phyloP scores from a whole-genome alignment of 108 stramenopile species.

The Fragilariopsis cylindrus region DNA sequence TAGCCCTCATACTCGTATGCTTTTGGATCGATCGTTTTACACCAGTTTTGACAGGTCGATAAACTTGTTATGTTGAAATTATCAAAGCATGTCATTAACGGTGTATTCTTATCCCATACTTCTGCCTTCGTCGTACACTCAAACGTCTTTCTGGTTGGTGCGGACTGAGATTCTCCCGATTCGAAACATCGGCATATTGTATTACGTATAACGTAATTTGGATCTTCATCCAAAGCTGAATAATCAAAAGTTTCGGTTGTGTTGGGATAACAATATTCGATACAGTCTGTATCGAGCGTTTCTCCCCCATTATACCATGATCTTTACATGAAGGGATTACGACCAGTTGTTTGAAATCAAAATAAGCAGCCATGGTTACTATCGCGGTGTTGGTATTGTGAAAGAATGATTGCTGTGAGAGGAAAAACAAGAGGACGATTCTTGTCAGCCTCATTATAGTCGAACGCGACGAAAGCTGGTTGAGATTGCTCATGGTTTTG shows the following conservation, averaged over 20 bases:
- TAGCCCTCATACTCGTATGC: conserved; percentile 13
- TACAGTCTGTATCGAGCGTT: conserved; percentile 10
- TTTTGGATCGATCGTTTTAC: conserved; percentile 24
- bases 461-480: not conserved
- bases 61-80: conserved; percentile 19
- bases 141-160: conserved; percentile 7
- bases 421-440: not conserved
- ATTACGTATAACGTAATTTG: conserved; percentile 19
- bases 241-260: conserved; percentile 22
- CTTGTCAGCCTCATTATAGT: not conserved
- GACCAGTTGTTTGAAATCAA: not conserved
- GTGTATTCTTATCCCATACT: conserved; percentile 26
- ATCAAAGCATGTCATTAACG: conserved; percentile 10
- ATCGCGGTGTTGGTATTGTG: not conserved
- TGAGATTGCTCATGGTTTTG: too few species aligned
- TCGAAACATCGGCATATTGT: conserved; percentile 27
- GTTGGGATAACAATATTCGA: conserved; percentile 2
- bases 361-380: not conserved
- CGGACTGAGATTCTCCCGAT: not conserved
- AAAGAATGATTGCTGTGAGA: not conserved
- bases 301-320: conserved; percentile 16
- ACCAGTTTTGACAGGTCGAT: conserved; percentile 29
- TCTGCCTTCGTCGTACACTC: conserved; percentile 18
- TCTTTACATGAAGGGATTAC: conserved; percentile 13
- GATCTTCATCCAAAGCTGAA: conserved; percentile 17